Conservation (phyloP, 225 moss, liverwort and hornwort species). For the Rhytidiadelphus loreus region DNA sequence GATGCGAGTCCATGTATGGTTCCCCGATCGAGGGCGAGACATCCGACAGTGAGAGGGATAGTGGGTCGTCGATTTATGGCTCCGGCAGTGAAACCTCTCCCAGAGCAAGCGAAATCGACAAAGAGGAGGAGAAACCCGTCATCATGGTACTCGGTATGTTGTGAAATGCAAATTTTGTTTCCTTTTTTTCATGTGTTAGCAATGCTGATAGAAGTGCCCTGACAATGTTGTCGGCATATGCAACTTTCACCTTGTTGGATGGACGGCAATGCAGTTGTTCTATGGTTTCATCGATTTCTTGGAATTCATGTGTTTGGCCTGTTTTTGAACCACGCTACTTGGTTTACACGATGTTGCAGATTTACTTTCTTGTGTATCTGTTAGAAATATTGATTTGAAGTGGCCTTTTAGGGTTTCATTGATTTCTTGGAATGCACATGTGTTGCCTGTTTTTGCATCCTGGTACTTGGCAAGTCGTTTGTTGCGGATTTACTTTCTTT, state of each 20-base stretch:
- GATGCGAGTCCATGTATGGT: not conserved
- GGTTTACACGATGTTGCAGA: not conserved
- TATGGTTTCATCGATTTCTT: not conserved
- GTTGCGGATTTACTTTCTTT: not conserved
- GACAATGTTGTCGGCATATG: not conserved
- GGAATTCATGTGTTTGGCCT: not conserved
- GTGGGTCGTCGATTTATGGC: not conserved
- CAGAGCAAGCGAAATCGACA: not conserved
- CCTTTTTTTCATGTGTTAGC: too few species aligned
- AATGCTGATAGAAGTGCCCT: not conserved
- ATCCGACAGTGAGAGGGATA: not conserved
- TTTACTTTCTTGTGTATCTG: not conserved
- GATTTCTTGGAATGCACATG: not conserved
- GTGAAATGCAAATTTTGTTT: not conserved
- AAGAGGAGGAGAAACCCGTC: constrained; percentile 33
- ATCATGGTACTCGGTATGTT: constrained; percentile 33
- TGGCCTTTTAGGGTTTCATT: not conserved
- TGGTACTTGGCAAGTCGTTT: not conserved
- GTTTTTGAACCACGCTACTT: not conserved
- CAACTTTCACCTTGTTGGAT: not conserved
- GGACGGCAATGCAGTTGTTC: too few species aligned
- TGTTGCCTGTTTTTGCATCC: not conserved
- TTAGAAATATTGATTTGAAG: not conserved
- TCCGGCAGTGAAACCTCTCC: not conserved
- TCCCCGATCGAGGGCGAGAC: not conserved